Base-by-base conservation (phyloP, 495 filamentous ascomycete species). In the Penicillium desertorum region DNA sequence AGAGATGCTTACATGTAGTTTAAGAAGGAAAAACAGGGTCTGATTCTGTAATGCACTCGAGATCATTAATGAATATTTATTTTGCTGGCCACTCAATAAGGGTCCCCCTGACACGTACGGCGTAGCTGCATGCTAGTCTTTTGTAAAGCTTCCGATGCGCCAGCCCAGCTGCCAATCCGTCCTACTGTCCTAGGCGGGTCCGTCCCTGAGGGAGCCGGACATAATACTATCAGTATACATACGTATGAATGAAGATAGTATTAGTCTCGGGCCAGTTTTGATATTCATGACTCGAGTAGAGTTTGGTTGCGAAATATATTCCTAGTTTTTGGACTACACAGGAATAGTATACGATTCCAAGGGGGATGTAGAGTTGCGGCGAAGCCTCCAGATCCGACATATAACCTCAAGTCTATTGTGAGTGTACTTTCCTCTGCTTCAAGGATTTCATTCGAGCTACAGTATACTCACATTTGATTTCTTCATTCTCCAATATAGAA, bases 111-210 rank as follows among this genome's bases (percentile, higher is more conserved):
- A 19, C 23, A 25, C 5, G 0, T 23, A 23, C 22, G 25, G 17
- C 3, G 23, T 42, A 14, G 36, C 36, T 25, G 14, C n/a, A 29
- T 29, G 46, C 29, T 20, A 52, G 39, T 29, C n/a, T 22, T 44
- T 11, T 25, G 22, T 55, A n/a, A 55, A 55, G 30, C 30, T 55
- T 46, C 41, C 25, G 27, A 34, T 32, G 27, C 10, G 22, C 45
- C 37, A 55, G 50, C 30, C 51, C 45, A 45, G 44, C 43, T 25
- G 32, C 22, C 19, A 58, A 55, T 48, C 19, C 60, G 56, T 51
- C 30, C 60, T 50, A 54, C 36, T 43, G 55, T 54, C 17, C 55
- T 54, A 58, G 49, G 5, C 20, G 49, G 25, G 10, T 32, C 37
- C 25, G 5, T 42, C 34, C 32, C 10, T 22, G 16, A 19, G 10